phyloP scores from a whole-genome alignment of 2,329 filamentous ascomycete species.

The Dothidotthia symphoricarpi region DNA sequence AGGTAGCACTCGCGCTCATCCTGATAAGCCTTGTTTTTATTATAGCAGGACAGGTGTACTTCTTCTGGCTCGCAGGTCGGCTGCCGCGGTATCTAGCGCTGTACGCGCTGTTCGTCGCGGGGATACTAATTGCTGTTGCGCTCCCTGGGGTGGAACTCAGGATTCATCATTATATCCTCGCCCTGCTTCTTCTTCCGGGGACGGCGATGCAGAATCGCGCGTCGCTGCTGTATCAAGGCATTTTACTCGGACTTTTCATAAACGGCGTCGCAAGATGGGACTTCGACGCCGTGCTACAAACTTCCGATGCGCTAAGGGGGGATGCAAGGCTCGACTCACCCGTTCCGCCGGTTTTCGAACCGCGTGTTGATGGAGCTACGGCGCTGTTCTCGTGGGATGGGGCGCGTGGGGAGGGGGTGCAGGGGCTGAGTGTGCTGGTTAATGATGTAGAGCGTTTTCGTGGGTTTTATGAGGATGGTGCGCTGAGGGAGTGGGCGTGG shows the following conservation, averaged over 20 bases:
- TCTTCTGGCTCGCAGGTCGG: conserved; percentile 79
- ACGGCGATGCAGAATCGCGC: conserved; percentile 38
- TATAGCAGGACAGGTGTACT: conserved; percentile 74
- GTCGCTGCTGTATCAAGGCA: conserved; percentile 37
- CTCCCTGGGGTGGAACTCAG: conserved; percentile 77
- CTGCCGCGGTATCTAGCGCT: conserved; percentile 74
- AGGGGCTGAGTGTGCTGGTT: conserved; percentile 75
- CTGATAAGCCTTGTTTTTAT: conserved; percentile 67
- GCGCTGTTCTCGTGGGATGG: conserved; percentile 58
- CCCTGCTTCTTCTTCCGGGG: conserved; percentile 36
- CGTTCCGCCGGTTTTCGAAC: conserved; percentile 50
- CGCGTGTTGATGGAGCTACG: conserved; percentile 49
- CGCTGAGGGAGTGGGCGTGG: conserved; percentile 23
- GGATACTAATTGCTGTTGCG: conserved; percentile 66
- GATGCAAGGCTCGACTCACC: conserved; percentile 46
- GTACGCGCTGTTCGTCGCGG: conserved; percentile 66
- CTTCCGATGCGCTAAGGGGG: conserved; percentile 66
- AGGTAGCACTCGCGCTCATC: conserved; percentile 74
- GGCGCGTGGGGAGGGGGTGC: conserved; percentile 49
- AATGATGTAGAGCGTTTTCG: conserved; percentile 73
- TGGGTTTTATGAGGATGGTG: conserved; percentile 24
- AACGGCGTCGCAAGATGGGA: conserved; percentile 41
- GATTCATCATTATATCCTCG: conserved; percentile 68
- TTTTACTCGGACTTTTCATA: conserved; percentile 38
- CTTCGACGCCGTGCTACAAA: conserved; percentile 69